Base-by-base conservation (phyloP, 148 eudicot species). In the Chenopodium suecicum region DNA sequence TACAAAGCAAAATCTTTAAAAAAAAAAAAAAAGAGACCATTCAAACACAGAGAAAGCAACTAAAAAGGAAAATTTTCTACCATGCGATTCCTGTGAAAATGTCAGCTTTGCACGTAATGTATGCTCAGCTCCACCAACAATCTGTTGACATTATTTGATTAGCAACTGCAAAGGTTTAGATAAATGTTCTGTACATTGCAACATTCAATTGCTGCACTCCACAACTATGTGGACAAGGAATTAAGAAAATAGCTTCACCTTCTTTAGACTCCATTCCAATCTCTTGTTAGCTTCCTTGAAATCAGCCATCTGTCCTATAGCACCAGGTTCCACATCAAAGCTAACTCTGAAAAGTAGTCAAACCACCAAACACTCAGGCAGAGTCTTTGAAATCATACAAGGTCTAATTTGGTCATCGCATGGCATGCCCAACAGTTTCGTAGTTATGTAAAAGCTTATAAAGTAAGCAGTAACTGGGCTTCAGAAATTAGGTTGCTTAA, bases 41-140 rank as follows among this genome's bases (percentile, higher is more conserved):
- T 47, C 23, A 44, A 13, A n/a, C 58, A 77, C 10, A 74, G 25
- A 70, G 46, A 65, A 82, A 50, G 54, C 1, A 14, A 17, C 29
- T 34, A n/a, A 41, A 19, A 52, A 78, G 29, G 67, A 70, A 76
- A 20, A 63, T 41, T 73, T 31, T 82, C 56, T 89, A 95, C 99
- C 98, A 79, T 93, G 99, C 23, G 88, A 85, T 84, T 93, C 99
- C 79, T 93, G 98, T 60, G 97, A 90, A 86, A 95, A 95, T 70
- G 95, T 90, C 65, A 95, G 88, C 82, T 95, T 93, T 73, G 97
- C 98, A 70, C 94, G 94, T 76, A 93, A 86, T 44, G 98, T 95
- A 88, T 93, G 98, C 78, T 95, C 98, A 81, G 98, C 89, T 73
- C 98, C 98, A 79, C 99, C 99, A 52, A 88, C 97, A 86, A 95